Percentiles rank a stretch among this genome's conserved stretches.
Evolutionary conservation across 1,284 basidiomycete genomes (phyloP).

Genomic region (Ceratobasidium sp.): DNA sequence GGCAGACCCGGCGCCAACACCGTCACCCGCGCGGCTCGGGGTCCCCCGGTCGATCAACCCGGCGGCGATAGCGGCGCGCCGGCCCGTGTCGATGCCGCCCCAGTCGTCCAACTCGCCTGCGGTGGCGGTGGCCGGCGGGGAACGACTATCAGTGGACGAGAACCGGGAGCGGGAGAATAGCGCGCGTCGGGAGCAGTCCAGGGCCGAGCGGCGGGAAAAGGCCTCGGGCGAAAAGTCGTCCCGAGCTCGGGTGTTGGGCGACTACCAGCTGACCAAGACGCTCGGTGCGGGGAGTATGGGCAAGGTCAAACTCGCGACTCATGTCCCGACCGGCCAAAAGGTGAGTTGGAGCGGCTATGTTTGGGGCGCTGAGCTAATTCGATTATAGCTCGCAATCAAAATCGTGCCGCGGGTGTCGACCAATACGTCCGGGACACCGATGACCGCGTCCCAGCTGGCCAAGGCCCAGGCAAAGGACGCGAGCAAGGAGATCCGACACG

Average conservation of each 20-base stretch:
- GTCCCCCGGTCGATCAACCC: conserved; percentile 45
- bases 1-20: conserved; percentile 39
- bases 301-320: conserved; percentile 96
- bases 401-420: conserved; percentile 82
- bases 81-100: conserved; percentile 79
- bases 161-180: conserved; percentile 62
- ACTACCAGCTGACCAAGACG: conserved; percentile 97
- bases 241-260: conserved; percentile 74
- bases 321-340: conserved; percentile 92
- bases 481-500: conserved; percentile 95
- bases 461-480: conserved; percentile 92
- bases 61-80: conserved; percentile 56
- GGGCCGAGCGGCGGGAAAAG: conserved; percentile 27
- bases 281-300: conserved; percentile 99
- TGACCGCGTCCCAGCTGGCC: conserved; percentile 72
- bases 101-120: conserved; percentile 62
- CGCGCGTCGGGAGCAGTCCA: conserved; percentile 61
- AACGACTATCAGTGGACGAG: conserved; percentile 43
- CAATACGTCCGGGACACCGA: conserved; percentile 61
- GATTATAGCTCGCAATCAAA: conserved; percentile 91
- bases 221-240: conserved; percentile 40
- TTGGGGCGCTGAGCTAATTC: not conserved
- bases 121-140: conserved; percentile 37
- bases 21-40: conserved; percentile 35
- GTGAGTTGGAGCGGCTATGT: conserved; percentile 64